These are phyloP conservation scores for Ophiocordyceps australis DNA, from an alignment of 2,329 filamentous ascomycete genomes.

Conservation along the genomic window DNA sequence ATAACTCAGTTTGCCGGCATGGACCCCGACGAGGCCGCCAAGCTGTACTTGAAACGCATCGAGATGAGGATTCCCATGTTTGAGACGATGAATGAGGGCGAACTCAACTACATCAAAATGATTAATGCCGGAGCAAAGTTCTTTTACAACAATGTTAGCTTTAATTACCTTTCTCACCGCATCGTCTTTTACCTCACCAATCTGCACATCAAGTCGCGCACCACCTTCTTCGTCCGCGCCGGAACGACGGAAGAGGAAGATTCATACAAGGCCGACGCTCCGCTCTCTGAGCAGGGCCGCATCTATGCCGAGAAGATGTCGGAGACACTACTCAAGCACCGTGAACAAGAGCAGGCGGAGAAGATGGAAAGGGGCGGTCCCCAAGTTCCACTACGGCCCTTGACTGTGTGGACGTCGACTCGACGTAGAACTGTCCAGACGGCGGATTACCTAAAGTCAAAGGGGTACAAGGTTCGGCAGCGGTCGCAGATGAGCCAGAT, in stretches of 20 bases:
- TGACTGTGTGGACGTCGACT: constrained; percentile 92
- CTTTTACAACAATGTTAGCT: constrained; percentile 91
- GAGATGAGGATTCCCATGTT: constrained; percentile 87
- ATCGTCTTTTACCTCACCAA: constrained; percentile 99
- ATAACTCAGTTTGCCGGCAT: constrained; percentile 73
- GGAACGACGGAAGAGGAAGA: constrained; percentile 78
- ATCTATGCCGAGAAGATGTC: constrained; percentile 77
- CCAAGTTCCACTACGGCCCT: constrained; percentile 52
- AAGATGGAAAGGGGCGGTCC: constrained; percentile 50
- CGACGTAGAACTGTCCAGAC: constrained; percentile 82
- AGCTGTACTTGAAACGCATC: constrained; percentile 80
- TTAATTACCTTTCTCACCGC: constrained; percentile 88
- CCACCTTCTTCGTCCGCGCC: constrained; percentile 82
- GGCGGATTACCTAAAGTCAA: constrained; percentile 57
- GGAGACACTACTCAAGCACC: constrained; percentile 64
- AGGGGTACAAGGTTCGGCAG: constrained; percentile 75
- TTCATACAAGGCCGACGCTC: constrained; percentile 80
- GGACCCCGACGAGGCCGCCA: constrained; percentile 81
- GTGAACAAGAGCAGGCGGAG: constrained; percentile 60
- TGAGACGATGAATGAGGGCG: constrained; percentile 86
- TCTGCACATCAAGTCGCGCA: constrained; percentile 85
- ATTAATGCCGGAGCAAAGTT: constrained; percentile 91
- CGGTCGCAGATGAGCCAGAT: constrained; percentile 94
- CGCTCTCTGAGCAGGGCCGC: constrained; percentile 61
- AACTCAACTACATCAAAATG: constrained; percentile 98